Conservation (phyloP, 2,329 filamentous ascomycete species). For the Aspergillus sp. region DNA sequence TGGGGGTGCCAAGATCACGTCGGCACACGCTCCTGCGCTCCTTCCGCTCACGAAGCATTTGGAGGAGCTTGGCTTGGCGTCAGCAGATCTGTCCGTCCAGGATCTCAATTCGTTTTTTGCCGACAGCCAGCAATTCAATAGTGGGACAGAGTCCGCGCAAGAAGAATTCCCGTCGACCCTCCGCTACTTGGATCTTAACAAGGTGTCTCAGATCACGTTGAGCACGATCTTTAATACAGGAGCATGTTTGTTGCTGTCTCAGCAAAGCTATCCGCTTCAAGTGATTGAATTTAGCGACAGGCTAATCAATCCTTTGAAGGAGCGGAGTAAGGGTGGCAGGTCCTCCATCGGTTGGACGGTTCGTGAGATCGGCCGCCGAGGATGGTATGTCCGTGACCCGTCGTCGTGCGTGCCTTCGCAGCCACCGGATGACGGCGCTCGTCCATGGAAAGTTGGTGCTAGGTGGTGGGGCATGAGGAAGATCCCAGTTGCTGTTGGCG, state of each 20-base stretch:
- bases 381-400: constrained; percentile 53
- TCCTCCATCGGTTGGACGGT: constrained; percentile 58
- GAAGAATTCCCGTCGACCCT: constrained; percentile 47
- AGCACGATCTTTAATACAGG: constrained; percentile 50
- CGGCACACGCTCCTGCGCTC: constrained; percentile 55
- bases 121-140: constrained; percentile 17
- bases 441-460: constrained; percentile 76
- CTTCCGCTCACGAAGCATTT: constrained; percentile 59
- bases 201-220: constrained; percentile 51
- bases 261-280: constrained; percentile 57
- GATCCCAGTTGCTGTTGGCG: constrained; percentile 45
- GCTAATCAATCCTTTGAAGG: constrained; percentile 55
- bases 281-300: constrained; percentile 68
- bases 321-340: constrained; percentile 48
- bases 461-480: constrained; percentile 77
- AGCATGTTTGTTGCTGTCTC: constrained; percentile 48
- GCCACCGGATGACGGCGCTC: constrained; percentile 45
- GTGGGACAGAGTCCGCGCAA: constrained; percentile 7
- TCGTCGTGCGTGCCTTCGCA: constrained; percentile 23
- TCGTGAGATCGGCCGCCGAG: constrained; percentile 58
- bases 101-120: constrained; percentile 59
- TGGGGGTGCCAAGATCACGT: constrained; percentile 62
- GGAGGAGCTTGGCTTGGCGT: constrained; percentile 66
- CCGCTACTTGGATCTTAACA: constrained; percentile 68
- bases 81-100: constrained; percentile 51